Evolutionary conservation across 1,284 basidiomycete species (phyloP).

Genomic region (Cutaneotrichosporon sp.): DNA sequence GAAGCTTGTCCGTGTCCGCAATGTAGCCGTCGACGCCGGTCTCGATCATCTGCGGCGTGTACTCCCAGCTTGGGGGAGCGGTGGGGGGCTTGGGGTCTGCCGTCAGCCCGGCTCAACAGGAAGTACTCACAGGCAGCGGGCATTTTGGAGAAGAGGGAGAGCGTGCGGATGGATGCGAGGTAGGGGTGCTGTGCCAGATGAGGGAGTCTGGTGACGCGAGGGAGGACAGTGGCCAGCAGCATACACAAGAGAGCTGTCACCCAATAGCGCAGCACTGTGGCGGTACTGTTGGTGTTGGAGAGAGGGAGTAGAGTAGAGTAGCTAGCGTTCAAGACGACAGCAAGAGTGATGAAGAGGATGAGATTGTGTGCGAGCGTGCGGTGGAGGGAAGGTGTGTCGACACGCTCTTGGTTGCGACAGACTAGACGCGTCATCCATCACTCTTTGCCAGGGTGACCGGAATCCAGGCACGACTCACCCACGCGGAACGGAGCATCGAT

Average conservation of each 20-base stretch:
- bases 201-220: neutral
- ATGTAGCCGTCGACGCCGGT: constrained; percentile 17
- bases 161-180: neutral
- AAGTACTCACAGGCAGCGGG: constrained; percentile 3
- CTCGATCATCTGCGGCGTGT: constrained; percentile 17
- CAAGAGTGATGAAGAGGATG: neutral
- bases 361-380: too few relatives aligned
- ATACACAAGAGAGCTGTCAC: constrained; percentile 3
- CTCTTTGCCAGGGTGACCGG: too few relatives aligned
- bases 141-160: constrained; percentile 6
- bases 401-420: too few relatives aligned
- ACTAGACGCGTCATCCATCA: too few relatives aligned
- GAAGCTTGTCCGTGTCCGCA: constrained; percentile 8
- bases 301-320: neutral
- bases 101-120: neutral
- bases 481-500: too few relatives aligned
- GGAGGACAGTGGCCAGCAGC: neutral
- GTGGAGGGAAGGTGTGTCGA: too few relatives aligned
- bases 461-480: too few relatives aligned
- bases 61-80: constrained; percentile 20
- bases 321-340: neutral
- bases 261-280: neutral
- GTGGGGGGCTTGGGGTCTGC: constrained; percentile 21
- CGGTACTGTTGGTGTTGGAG: neutral
- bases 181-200: neutral